Percentiles rank a stretch among this genome's conserved stretches.
phyloP scores from a whole-genome alignment of 495 filamentous ascomycete genomes.

The Halenospora varia region DNA sequence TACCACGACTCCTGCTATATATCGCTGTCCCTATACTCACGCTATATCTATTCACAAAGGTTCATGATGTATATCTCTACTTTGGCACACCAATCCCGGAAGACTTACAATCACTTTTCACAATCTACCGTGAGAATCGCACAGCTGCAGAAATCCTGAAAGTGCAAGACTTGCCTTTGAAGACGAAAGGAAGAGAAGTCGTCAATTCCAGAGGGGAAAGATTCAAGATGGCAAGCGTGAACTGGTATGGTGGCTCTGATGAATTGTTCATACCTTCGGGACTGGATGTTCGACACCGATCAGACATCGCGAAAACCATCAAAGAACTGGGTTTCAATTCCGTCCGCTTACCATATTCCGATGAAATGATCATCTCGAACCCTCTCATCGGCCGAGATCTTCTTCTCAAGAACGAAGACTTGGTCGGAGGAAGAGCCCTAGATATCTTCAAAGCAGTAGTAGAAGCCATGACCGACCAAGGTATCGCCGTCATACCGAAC shows the following conservation, averaged over 20 bases:
- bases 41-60: too few species aligned
- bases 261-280: slow-evolving; percentile 56
- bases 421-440: slow-evolving; percentile 45
- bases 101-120: too few species aligned
- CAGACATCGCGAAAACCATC: slow-evolving; percentile 48
- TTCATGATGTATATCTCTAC: too few species aligned
- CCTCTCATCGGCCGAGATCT: slow-evolving; percentile 43
- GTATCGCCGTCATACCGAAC: slow-evolving; percentile 56
- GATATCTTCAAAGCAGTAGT: slow-evolving; percentile 51
- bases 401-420: slow-evolving; percentile 49
- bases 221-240: slow-evolving; percentile 54
- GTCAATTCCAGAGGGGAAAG: slow-evolving; percentile 46
- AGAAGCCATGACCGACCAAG: slow-evolving; percentile 49
- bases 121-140: too few species aligned
- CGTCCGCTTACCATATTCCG: slow-evolving; percentile 57
- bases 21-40: too few species aligned
- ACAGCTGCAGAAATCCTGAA: too few species aligned
- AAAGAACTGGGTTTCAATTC: slow-evolving; percentile 56
- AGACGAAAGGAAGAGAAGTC: slow-evolving; percentile 54
- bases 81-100: too few species aligned
- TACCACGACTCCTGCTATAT: too few species aligned
- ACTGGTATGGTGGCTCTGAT: slow-evolving; percentile 62
- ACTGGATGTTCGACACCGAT: slow-evolving; percentile 52
- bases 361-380: slow-evolving; percentile 55
- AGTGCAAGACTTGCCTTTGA: too few species aligned